Conservation (phyloP, 1,284 basidiomycete species). For the Porodaedalea pini region DNA sequence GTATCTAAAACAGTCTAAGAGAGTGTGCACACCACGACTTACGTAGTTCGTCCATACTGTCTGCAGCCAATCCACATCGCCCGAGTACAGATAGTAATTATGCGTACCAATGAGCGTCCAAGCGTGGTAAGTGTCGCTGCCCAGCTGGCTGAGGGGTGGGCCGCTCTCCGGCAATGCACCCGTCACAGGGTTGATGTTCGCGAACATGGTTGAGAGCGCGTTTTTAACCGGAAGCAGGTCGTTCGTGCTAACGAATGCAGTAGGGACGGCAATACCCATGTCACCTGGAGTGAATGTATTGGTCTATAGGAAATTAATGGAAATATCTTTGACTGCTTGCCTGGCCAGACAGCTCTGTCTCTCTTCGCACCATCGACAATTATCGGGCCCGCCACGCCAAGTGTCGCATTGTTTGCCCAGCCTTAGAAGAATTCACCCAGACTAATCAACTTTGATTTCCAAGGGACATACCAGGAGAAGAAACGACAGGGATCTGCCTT, state of each 20-base stretch:
- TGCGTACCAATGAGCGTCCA: constrained; percentile 47
- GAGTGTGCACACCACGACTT: background rate
- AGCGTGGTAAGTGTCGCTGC: constrained; percentile 45
- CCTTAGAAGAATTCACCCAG: constrained; percentile 31
- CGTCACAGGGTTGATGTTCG: constrained; percentile 45
- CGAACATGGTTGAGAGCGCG: constrained; percentile 57
- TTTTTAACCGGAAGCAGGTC: constrained; percentile 54
- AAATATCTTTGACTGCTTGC: constrained; percentile 24
- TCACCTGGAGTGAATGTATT: constrained; percentile 37
- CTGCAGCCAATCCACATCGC: constrained; percentile 42
- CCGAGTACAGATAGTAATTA: constrained; percentile 45
- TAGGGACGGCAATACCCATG: constrained; percentile 61
- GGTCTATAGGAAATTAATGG: background rate
- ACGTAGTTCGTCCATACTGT: constrained; percentile 47
- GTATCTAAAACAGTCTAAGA: no score
- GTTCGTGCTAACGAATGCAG: constrained; percentile 58
- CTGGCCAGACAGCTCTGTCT: constrained; percentile 59
- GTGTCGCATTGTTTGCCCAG: constrained; percentile 56
- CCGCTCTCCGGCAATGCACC: constrained; percentile 57
- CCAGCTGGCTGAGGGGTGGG: constrained; percentile 51
- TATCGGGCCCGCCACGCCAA: constrained; percentile 56
- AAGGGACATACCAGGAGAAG: constrained; percentile 29
- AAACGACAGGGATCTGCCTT: constrained; percentile 45
- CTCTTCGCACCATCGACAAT: constrained; percentile 63
- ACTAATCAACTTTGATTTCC: background rate